These are phyloP conservation scores for Elsinoe necatrix DNA, from an alignment of 2,329 filamentous ascomycete species.

Conservation along the genomic window DNA sequence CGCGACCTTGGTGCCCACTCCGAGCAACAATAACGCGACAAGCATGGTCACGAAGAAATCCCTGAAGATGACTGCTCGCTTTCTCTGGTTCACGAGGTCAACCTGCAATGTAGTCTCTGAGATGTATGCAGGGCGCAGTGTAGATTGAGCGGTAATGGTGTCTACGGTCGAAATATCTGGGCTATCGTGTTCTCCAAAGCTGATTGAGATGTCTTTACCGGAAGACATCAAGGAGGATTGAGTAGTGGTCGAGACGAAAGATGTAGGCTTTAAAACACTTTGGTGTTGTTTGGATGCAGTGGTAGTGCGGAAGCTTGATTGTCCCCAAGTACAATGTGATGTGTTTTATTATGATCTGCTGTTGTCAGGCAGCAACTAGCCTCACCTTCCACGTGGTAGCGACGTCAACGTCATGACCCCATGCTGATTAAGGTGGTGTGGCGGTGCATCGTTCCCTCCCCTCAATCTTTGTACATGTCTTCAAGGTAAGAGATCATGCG, in stretches of 20 bases:
- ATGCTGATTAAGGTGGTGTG: not conserved
- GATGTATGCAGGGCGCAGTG: not conserved
- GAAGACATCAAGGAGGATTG: not conserved
- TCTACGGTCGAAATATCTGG: not conserved
- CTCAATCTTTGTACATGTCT: constrained; percentile 31
- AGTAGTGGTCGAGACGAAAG: no score
- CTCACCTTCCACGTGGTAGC: not conserved
- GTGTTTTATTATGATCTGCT: not conserved
- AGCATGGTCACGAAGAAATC: not conserved
- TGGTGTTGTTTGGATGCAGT: no score
- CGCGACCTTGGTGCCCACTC: not conserved
- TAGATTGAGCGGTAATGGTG: not conserved
- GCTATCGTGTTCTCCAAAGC: not conserved
- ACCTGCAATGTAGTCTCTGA: not conserved
- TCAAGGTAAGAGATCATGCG: constrained; percentile 33
- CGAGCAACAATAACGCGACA: not conserved
- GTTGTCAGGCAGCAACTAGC: not conserved
- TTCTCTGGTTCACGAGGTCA: not conserved
- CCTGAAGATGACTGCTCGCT: not conserved
- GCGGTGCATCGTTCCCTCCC: not conserved
- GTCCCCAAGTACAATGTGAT: not conserved
- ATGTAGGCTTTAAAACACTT: no score
- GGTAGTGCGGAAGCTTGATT: not conserved
- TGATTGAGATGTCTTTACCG: not conserved
- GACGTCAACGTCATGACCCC: not conserved